Percentiles rank a stretch among this genome's conserved stretches.
phyloP scores from a whole-genome alignment of 768 basidiomycete genomes.

The Lyophyllum decastes region DNA sequence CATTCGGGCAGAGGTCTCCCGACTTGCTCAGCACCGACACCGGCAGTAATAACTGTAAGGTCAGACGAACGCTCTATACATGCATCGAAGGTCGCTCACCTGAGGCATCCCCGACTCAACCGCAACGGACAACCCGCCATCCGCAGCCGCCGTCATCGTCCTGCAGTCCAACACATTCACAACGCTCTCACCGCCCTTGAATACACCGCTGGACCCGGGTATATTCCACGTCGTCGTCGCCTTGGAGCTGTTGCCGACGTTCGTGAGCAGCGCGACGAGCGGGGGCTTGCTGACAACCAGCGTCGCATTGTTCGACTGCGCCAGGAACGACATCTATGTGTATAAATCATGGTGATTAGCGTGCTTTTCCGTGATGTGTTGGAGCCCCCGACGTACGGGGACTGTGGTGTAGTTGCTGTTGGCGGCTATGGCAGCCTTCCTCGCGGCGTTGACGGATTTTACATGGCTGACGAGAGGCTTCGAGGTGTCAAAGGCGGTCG shows the following conservation, averaged over 20 bases:
- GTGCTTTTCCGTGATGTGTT: no score
- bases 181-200: constrained; percentile 39
- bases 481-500: constrained; percentile 50
- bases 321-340: constrained; percentile 49
- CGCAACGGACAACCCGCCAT: constrained; percentile 41
- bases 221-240: constrained; percentile 42
- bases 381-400: constrained; percentile 32
- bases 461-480: constrained; percentile 51
- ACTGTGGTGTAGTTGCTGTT: constrained; percentile 48
- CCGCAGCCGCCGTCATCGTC: constrained; percentile 31
- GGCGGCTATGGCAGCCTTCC: constrained; percentile 47
- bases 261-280: constrained; percentile 56
- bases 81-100: constrained; percentile 23
- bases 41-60: constrained; percentile 23
- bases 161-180: constrained; percentile 58
- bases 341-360: not conserved
- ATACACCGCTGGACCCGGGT: constrained; percentile 33
- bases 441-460: constrained; percentile 49
- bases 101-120: constrained; percentile 48
- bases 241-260: constrained; percentile 43
- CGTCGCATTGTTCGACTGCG: constrained; percentile 36
- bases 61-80: not conserved
- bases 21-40: constrained; percentile 18
- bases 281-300: constrained; percentile 58
- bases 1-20: constrained; percentile 14